These are phyloP conservation scores for Herpetomonas tarakana DNA, from an alignment of 208 protist genomes.

Conservation along the genomic window DNA sequence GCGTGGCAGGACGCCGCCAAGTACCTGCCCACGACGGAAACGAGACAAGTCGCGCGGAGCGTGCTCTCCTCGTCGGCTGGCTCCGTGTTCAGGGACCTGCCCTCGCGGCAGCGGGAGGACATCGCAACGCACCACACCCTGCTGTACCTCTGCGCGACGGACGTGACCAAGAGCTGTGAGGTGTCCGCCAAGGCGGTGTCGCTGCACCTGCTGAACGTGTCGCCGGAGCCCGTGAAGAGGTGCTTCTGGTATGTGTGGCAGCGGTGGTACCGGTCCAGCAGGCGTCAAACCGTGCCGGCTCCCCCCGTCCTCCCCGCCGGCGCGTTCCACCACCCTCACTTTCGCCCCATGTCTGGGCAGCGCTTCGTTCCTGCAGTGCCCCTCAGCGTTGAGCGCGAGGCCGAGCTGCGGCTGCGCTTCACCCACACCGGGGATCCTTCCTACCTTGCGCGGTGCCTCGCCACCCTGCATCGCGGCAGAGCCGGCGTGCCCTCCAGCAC, in stretches of 20 bases:
- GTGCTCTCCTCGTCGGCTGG: no score
- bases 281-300: no score
- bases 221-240: neutral
- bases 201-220: neutral
- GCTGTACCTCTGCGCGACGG: conserved; percentile 20
- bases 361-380: neutral
- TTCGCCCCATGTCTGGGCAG: neutral
- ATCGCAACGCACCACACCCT: conserved; percentile 6
- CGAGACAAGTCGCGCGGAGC: neutral
- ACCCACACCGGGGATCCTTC: neutral
- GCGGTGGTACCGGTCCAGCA: conserved; percentile 4
- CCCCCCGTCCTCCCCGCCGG: no score
- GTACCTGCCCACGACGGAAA: neutral
- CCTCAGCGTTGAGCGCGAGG: neutral
- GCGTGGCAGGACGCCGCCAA: neutral
- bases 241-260: neutral
- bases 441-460: neutral
- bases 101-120: neutral
- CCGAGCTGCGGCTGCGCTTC: conserved; percentile 1
- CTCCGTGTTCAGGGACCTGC: neutral
- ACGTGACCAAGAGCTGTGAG: conserved; percentile 17
- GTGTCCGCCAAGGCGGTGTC: neutral
- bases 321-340: no score
- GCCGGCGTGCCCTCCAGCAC: neutral
- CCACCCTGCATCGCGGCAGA: neutral